Evolutionary conservation across 1,139 yeast genomes (phyloP), one percentile per base, ranked within the genome.

Genomic region (Komagataea norvegica): DNA sequence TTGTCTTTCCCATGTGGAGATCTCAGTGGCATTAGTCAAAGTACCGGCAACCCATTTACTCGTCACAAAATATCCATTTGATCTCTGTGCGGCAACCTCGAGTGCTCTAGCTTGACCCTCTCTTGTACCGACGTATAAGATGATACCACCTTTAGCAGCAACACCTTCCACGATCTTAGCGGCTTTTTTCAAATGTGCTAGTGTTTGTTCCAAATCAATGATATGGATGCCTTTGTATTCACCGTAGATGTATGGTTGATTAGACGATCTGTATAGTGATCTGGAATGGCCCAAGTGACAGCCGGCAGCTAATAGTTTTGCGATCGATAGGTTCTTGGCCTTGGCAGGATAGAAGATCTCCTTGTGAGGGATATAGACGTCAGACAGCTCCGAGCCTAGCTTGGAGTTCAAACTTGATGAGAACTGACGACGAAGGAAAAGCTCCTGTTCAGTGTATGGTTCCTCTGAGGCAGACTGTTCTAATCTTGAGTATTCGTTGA

Each of bases 11-110:
- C 77, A 75, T 26, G 65, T 65, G 11, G 91, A 77, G 27, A 86
- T 82, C 58, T 80, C 85, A 26, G 79, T 68, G 40, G 87, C 79
- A 63, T 91, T 91, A 34, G 97, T 88, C 49, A 91, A 71, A 19
- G 95, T 84, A 48, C 98, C 98, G 3, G 97, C 96, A 41, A 86
- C 77, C 98, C 98, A 91, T 58, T 91, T 77, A 37, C 77, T 74
- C 28, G 85, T 74, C 22, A 91, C 91, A 55, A 83, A 87, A 62
- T 78, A 87, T 10, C 95, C 96, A 42, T 75, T 70, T 37, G 80
- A 69, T 53, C 95, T 74, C 38, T 69, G 65, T 4, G 97, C 95
- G 6, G 96, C 95, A 46, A 72, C 77, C 54, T 81, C 82, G 36
- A 91, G 74, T 1, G 87, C 73, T 43, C 83, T 72, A 49, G 77